Conservation (phyloP, 345 rosid species). For the Hevea brasiliensis region DNA sequence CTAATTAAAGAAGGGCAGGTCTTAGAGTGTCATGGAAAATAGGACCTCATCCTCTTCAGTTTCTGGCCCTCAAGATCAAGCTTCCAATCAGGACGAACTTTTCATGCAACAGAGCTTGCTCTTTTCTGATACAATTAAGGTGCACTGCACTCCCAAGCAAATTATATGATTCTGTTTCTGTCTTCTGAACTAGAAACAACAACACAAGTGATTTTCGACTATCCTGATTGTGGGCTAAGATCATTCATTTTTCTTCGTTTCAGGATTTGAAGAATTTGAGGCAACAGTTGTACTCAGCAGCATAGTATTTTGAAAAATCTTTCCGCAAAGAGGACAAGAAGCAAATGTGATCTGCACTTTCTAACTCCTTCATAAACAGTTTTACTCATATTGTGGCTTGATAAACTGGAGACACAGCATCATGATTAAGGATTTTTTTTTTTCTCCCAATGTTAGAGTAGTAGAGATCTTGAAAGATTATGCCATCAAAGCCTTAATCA, state of each 20-base stretch:
- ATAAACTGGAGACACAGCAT: background rate
- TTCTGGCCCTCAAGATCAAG: conserved; percentile 40
- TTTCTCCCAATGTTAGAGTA: conserved; percentile 42
- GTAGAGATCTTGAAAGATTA: conserved; percentile 67
- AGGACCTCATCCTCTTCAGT: conserved; percentile 46
- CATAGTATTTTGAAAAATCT: conserved; percentile 74
- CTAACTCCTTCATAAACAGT: background rate
- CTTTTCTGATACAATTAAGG: conserved; percentile 73
- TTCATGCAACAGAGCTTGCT: conserved; percentile 65
- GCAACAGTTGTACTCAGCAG: conserved; percentile 78
- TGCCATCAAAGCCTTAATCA: conserved; percentile 69
- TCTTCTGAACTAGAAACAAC: background rate
- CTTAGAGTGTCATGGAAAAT: conserved; percentile 19
- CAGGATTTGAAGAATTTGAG: conserved; percentile 79
- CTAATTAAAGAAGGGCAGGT: background rate
- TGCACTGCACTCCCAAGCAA: conserved; percentile 21
- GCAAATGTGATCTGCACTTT: conserved; percentile 45
- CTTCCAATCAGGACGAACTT: conserved; percentile 63
- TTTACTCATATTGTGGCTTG: background rate
- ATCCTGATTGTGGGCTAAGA: background rate
- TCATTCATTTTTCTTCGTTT: conserved; percentile 14
- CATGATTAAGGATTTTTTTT: background rate
- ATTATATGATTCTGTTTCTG: background rate
- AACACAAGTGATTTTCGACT: too few species aligned
- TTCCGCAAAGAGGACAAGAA: conserved; percentile 59